phyloP scores from a whole-genome alignment of 2,329 filamentous ascomycete genomes.

The Scytalidium sp. region DNA sequence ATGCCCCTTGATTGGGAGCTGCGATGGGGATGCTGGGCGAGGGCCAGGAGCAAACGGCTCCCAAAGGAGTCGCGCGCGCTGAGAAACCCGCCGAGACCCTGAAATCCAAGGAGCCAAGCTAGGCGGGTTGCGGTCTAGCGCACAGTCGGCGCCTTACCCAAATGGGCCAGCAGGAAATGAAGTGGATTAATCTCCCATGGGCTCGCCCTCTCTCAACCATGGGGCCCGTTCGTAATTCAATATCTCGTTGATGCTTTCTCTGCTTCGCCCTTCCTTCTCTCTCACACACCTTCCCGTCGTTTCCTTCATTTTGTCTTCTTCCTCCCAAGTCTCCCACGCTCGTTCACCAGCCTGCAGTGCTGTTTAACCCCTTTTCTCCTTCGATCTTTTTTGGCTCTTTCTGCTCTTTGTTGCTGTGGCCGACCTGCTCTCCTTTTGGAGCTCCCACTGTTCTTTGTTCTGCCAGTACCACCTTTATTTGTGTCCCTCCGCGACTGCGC shows the following conservation, averaged over 20 bases:
- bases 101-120: too few species aligned
- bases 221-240: not conserved
- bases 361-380: constrained; percentile 12
- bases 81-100: not conserved
- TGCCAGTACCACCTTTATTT: constrained; percentile 16
- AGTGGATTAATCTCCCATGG: not conserved
- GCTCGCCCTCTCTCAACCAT: not conserved
- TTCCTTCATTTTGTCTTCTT: constrained; percentile 17
- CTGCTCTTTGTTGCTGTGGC: constrained; percentile 11
- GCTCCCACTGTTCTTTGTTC: constrained; percentile 31
- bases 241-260: constrained; percentile 5
- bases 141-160: not conserved
- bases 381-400: constrained; percentile 18
- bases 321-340: constrained; percentile 18
- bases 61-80: not conserved
- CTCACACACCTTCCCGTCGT: constrained; percentile 6
- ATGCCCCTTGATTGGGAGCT: too few species aligned
- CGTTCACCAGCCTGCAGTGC: constrained; percentile 11
- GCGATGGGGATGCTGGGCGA: too few species aligned
- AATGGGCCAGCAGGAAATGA: not conserved
- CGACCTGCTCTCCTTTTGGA: constrained; percentile 27
- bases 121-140: not conserved
- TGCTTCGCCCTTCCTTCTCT: constrained; percentile 1
- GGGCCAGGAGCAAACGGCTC: not conserved
- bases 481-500: constrained; percentile 17